Evolutionary conservation across 352 stramenopile genomes (phyloP), one percentile per base, ranked within the genome.

Genomic region (Pythium phragmitis): DNA sequence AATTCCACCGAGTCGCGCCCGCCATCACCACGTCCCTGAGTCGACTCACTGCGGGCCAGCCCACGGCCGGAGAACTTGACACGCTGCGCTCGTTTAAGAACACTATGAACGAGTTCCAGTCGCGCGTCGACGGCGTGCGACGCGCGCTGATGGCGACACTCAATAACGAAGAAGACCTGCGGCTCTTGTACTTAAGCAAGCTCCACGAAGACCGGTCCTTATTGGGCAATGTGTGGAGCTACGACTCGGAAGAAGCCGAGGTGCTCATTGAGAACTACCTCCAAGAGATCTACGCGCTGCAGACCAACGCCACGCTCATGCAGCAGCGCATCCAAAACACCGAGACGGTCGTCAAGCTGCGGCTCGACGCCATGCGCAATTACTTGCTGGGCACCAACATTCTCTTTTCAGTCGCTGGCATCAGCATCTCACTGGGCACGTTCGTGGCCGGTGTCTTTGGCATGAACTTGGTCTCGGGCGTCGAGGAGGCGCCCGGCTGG

Each of bases 321-420:
- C 80, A 88, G 53, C 75, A 89, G 47, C 80, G 84, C 37, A 91
- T 92, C 51, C 74, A 80, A 28, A 92, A 90, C 57, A 90, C 84
- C 7, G 84, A 92, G 68, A 91, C 76, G 46, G 60, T 92, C 37
- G 82, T 92, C 26, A 91, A 80, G 73, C 67, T 92, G 45, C 85
- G 86, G 58, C 66, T 92, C 23, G 83, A 92, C 60, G 82, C 80
- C 43, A 88, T 88, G 69, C 79, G 83, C 70, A 92, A 92, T 60
- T 89, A 89, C 60, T 60, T 92, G 61, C 76, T 92, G 6, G 77
- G 78, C 17, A 74, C 89, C 49, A 79, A 92, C 63, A 74, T 90
- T 23, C 60, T 92, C 17, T 92, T 92, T 69, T 89, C 80, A 3
- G 62, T 92, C 1, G 55, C 85, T n/a, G 80, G 56, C 46, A 88